A percentile compares a stretch with the other conserved stretches of the same genome.
Conservation (phyloP, 192 early-diverging fungal species). For the Linnemannia zychae region DNA sequence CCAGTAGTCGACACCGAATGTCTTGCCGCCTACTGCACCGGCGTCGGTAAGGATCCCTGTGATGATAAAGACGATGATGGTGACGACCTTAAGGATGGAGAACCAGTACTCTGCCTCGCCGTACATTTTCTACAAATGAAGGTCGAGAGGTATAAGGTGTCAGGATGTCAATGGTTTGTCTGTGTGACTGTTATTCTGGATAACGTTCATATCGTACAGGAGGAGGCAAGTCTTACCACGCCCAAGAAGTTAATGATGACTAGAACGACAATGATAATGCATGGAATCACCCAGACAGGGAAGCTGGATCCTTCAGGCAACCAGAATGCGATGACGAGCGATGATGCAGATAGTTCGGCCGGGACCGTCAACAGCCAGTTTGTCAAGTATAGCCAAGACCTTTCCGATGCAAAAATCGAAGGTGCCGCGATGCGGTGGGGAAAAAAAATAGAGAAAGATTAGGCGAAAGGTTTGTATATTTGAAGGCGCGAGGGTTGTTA, state of each 20-base stretch:
- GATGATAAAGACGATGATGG: constrained; percentile 86
- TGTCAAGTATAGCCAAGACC: constrained; percentile 50
- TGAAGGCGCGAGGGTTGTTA: too few relatives aligned
- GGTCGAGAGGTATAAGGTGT: not conserved
- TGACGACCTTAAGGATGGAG: constrained; percentile 83
- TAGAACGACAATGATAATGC: constrained; percentile 70
- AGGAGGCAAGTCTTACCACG: constrained; percentile 72
- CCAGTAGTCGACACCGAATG: constrained; percentile 77
- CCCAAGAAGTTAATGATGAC: constrained; percentile 77
- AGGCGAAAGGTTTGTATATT: not conserved
- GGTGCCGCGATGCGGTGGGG: too few relatives aligned
- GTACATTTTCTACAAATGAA: constrained; percentile 66
- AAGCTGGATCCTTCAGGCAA: constrained; percentile 45
- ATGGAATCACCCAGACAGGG: constrained; percentile 47
- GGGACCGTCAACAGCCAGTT: constrained; percentile 74
- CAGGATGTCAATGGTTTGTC: constrained; percentile 4
- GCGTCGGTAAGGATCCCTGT: constrained; percentile 82
- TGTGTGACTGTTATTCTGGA: too few relatives aligned
- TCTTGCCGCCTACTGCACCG: constrained; percentile 71
- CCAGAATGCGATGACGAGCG: constrained; percentile 81
- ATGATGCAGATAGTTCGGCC: constrained; percentile 83
- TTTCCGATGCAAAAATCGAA: not conserved
- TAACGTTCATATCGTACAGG: constrained; percentile 26
- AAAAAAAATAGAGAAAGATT: not conserved
- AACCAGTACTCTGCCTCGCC: constrained; percentile 91